Percentiles rank a stretch among this genome's conserved stretches.
Conservation (phyloP, 2,329 filamentous ascomycete species). For the Phaeosphaeriaceae sp. region DNA sequence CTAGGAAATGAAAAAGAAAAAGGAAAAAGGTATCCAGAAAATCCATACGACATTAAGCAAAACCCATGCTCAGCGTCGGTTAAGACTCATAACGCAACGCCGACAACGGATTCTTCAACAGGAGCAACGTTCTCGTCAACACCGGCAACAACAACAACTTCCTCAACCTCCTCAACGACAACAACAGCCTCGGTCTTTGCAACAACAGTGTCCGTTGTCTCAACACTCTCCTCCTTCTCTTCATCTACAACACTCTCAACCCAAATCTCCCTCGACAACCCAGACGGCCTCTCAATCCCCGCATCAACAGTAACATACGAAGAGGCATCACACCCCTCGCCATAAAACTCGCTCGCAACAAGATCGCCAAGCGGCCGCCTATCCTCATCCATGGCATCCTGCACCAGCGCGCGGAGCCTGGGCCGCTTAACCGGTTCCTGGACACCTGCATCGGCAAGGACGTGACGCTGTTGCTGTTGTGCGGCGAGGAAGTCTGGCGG, state of each 20-base stretch:
- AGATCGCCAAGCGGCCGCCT: constrained; percentile 47
- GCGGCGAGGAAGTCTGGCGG: constrained; percentile 58
- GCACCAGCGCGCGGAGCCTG: constrained; percentile 33
- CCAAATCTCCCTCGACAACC: constrained; percentile 45
- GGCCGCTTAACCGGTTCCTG: constrained; percentile 36
- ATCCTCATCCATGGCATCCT: constrained; percentile 51
- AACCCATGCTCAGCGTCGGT: not conserved
- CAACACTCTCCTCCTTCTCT: no score
- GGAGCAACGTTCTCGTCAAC: not conserved
- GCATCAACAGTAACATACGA: constrained; percentile 47
- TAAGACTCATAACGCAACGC: not conserved
- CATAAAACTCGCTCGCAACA: constrained; percentile 47
- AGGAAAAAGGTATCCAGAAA: not conserved
- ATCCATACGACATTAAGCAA: not conserved
- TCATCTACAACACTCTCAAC: constrained; percentile 22
- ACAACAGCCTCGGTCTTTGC: no score
- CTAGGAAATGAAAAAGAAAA: no score
- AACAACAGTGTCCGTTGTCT: no score
- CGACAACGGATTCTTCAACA: not conserved
- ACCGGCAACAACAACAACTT: not conserved
- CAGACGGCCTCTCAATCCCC: constrained; percentile 42
- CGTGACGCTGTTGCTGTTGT: constrained; percentile 18
- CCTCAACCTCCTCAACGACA: no score
- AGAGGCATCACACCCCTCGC: constrained; percentile 43
- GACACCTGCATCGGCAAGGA: constrained; percentile 18